Conservation (phyloP, 2,329 filamentous ascomycete genomes). For the Trichocomaceae sp. region DNA sequence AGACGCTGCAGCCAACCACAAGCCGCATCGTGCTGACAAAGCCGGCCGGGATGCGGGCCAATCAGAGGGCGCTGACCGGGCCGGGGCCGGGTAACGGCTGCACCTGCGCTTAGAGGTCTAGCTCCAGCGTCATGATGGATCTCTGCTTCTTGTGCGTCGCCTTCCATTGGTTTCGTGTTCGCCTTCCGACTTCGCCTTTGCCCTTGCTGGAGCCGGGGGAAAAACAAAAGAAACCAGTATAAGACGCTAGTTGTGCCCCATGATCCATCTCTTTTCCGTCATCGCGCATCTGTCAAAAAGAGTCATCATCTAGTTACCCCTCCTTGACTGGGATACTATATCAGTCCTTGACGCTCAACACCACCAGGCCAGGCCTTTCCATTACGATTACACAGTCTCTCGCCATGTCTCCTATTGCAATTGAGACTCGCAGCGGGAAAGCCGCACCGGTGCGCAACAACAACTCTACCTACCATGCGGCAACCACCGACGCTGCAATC, state of each 20-base stretch:
- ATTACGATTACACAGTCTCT: background rate
- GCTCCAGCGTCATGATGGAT: slow-evolving; percentile 13
- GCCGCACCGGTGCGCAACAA: slow-evolving; percentile 33
- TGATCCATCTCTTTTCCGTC: slow-evolving; percentile 5
- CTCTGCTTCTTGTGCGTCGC: background rate
- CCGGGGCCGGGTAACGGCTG: slow-evolving; percentile 15
- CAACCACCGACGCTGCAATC: slow-evolving; percentile 75
- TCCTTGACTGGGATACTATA: background rate
- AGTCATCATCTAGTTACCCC: background rate
- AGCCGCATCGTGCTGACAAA: background rate
- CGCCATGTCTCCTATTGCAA: slow-evolving; percentile 21
- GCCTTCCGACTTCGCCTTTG: background rate
- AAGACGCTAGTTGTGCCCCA: background rate
- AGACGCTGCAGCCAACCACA: slow-evolving; percentile 9
- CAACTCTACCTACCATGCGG: slow-evolving; percentile 57
- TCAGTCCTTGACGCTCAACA: background rate
- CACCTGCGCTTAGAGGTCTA: slow-evolving; percentile 33
- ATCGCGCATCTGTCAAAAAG: background rate
- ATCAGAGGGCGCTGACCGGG: slow-evolving; percentile 2
- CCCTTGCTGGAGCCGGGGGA: background rate
- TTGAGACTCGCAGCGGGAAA: slow-evolving; percentile 27
- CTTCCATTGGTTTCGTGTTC: slow-evolving; percentile 1
- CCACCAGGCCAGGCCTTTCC: background rate
- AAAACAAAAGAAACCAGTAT: background rate
- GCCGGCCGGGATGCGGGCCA: background rate